Base-by-base conservation (phyloP, 345 rosid species). In the Linum lewisii region DNA sequence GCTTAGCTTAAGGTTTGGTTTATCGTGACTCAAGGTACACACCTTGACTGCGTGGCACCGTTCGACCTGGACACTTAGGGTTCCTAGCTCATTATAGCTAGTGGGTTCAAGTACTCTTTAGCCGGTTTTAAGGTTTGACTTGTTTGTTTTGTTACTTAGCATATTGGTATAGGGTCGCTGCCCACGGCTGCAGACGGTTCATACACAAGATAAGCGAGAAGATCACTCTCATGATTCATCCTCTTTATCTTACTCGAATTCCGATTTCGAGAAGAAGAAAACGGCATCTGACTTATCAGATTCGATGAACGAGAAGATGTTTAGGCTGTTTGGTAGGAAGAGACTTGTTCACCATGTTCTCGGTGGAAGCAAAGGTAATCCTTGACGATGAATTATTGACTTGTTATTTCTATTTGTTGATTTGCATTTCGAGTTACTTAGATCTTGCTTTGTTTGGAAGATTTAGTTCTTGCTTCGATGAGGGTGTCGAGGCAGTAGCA, bases 361-460 rank as follows among this genome's bases (percentile, higher is more conserved):
- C 56, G 95, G 90, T 21, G 95, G 95, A 51, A 95, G 97, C 62
- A 90, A 87, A 51, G 76, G 97, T 90, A 83, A n/a, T 81, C 16
- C 59, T 10, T 47, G 54, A 6, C 63, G 45, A 11, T 63, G 58
- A 56, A 52, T 42, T 61, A 19, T 21, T 36, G 34, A 21, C 25
- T 61, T 32, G 1, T 25, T 45, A 23, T 11, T 21, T 8, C 1
- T 24, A 34, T 11, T n/a, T 24, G 5, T 26, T 47, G 13, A 9
- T 16, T 20, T 13, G 51, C 25, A 7, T 1, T 59, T 51, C 14
- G 9, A 0, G 21, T 15, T 37, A 7, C 6, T 24, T 32, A 29
- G 18, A 34, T 56, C n/a, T 21, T 21, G 47, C 11, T 21, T 55
- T 6, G 38, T 34, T 34, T 34, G 10, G 38, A 34, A 34, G 38